phyloP scores from a whole-genome alignment of 345 rosid genomes.

The Raphanus raphanistrum region DNA sequence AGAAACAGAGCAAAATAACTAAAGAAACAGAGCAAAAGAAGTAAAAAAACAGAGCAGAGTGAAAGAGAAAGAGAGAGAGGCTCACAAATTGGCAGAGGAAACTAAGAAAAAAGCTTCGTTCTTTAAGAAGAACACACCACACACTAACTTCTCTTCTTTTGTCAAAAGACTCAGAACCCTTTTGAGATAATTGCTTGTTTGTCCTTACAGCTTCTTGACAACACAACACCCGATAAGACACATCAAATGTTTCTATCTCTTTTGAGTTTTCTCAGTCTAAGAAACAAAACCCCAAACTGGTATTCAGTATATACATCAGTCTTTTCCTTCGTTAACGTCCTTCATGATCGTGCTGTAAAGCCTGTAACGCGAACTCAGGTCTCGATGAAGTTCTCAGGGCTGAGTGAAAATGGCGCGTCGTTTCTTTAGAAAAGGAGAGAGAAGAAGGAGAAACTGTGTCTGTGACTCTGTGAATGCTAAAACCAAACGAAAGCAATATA shows the following conservation, averaged over 20 bases:
- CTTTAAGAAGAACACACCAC: conserved; percentile 7
- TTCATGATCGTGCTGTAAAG: not conserved
- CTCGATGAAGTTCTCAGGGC: conserved; percentile 15
- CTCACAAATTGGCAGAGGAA: conserved; percentile 46
- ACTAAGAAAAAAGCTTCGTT: not conserved
- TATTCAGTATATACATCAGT: not conserved
- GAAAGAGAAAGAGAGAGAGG: conserved; percentile 22
- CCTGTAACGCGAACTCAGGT: not conserved
- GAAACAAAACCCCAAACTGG: not conserved
- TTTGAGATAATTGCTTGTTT: conserved; percentile 12
- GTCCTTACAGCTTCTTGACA: conserved; percentile 31
- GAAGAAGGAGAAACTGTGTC: conserved; percentile 2
- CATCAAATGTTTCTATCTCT: conserved; percentile 23
- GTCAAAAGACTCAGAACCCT: conserved; percentile 28
- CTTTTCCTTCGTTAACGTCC: not conserved
- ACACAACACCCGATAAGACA: conserved; percentile 25
- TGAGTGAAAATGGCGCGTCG: not conserved
- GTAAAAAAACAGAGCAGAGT: conserved; percentile 28
- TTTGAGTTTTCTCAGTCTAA: conserved; percentile 3
- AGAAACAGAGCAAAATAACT: conserved; percentile 8
- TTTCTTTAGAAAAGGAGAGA: conserved; percentile 20
- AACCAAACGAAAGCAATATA: not conserved
- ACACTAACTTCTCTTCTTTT: conserved; percentile 18
- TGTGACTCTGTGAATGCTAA: not conserved
- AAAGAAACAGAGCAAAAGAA: conserved; percentile 9